Evolutionary conservation across 1,139 yeast species (phyloP).

Genomic region (Blastobotrys proliferans): DNA sequence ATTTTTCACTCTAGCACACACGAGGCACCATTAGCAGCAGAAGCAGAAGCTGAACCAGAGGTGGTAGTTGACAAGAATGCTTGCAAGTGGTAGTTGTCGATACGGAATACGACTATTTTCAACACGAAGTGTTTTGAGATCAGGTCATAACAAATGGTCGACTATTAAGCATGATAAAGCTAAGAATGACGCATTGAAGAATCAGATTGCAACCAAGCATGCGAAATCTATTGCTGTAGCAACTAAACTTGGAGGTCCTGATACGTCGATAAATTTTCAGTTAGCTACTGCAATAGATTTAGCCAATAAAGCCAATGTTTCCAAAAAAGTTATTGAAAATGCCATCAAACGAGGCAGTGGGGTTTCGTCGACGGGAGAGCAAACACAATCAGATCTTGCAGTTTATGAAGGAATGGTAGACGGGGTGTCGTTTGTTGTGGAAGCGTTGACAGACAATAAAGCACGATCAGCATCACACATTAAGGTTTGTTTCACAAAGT

Average conservation of each 20-base stretch:
- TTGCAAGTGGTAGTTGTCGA: no score
- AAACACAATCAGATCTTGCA: conserved; percentile 44
- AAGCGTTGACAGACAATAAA: conserved; percentile 85
- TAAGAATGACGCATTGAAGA: conserved; percentile 77
- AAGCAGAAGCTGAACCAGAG: no score
- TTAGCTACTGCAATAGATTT: conserved; percentile 70
- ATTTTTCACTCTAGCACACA: no score
- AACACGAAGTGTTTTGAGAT: background rate
- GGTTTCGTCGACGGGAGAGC: conserved; percentile 37
- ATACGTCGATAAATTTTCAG: conserved; percentile 60
- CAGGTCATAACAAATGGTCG: conserved; percentile 93
- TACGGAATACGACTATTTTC: no score
- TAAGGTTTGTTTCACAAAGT: conserved; percentile 70
- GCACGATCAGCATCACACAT: conserved; percentile 74
- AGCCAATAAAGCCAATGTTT: conserved; percentile 73
- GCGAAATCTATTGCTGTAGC: conserved; percentile 73
- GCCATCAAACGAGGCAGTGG: conserved; percentile 87
- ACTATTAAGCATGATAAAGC: conserved; percentile 92
- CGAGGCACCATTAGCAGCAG: no score
- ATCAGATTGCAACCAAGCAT: conserved; percentile 64
- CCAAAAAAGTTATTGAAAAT: conserved; percentile 78
- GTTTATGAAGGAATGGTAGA: conserved; percentile 92
- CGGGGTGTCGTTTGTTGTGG: conserved; percentile 78
- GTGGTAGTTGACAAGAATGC: no score
- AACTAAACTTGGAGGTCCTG: conserved; percentile 43